phyloP scores from a whole-genome alignment of 495 filamentous ascomycete genomes.

The Margaritispora aquatica region DNA sequence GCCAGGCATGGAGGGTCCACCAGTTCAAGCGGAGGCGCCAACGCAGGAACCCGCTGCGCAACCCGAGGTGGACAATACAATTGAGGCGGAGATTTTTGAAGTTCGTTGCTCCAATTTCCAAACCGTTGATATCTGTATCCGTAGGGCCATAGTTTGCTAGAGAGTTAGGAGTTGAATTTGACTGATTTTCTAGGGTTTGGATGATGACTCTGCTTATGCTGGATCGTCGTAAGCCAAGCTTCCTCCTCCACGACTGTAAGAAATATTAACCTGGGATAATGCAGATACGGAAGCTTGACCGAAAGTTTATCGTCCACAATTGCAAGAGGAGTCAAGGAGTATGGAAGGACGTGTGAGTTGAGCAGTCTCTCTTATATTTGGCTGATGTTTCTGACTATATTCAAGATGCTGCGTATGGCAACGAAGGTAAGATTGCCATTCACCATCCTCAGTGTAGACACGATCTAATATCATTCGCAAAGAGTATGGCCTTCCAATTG shows the following conservation, averaged over 20 bases:
- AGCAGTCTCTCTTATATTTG: background rate
- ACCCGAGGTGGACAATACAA: background rate
- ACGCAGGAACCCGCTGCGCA: background rate
- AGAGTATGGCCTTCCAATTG: conserved; percentile 21
- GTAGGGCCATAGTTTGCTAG: background rate
- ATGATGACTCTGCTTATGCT: conserved; percentile 9
- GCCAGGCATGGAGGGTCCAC: too few species aligned
- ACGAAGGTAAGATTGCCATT: conserved; percentile 9
- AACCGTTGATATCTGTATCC: background rate
- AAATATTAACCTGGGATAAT: background rate
- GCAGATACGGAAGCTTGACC: conserved; percentile 9
- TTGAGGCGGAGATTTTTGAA: background rate
- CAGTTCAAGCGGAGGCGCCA: too few species aligned
- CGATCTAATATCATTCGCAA: background rate
- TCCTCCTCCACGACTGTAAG: background rate
- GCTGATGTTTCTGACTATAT: background rate
- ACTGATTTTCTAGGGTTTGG: conserved; percentile 1
- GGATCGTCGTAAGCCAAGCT: background rate
- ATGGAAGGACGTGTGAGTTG: conserved; percentile 2
- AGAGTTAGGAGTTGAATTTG: background rate
- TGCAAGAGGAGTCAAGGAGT: background rate
- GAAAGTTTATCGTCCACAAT: conserved; percentile 5
- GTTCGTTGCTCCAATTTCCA: background rate
- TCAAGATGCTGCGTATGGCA: conserved; percentile 15
- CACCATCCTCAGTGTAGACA: background rate